Evolutionary conservation across 2,329 filamentous ascomycete genomes (phyloP), one percentile per base, ranked within the genome.

Genomic region (Alternaria alternata): DNA sequence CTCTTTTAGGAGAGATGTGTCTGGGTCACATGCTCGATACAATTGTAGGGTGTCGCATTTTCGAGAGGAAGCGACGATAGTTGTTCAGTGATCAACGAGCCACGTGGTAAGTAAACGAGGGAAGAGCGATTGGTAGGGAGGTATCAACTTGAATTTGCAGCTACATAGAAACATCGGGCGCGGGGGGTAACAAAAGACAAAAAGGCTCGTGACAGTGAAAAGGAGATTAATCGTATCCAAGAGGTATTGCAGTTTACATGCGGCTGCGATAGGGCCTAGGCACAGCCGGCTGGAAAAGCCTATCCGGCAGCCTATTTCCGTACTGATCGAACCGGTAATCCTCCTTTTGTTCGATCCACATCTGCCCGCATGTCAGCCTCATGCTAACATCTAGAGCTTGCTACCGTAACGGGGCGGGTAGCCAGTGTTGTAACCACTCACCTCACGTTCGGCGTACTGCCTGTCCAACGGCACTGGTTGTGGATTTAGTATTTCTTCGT

Each of bases 291-390:
- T 68, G 66, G 51, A 75, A 70, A 51, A 65, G 67, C 28, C 67
- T 62, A 26, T 77, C 74, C 18, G 75, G 75, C 56, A 78, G 61
- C 49, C 67, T 66, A 47, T 78, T 78, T 22, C 75, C 75, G 54
- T 78, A 78, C 65, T 77, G 59, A 55, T 78, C 75, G 56, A 69
- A 72, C 24, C 73, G 64, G 49, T 71, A 76, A 57, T 78, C 74
- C 59, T 77, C 70, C 69, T 75, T 75, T 62, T 78, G 65, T 61
- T 78, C 75, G 55, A 78, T 68, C 75, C 75, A 78, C 51, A 76
- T 63, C 75, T 76, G 61, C 43, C 46, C 18, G 26, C 34, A 59
- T 58, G 62, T 60, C 51, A 55, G 57, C 53, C 53, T 47, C 54
- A n/a, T 47, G 26, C 55, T 22, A 62, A 53, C 59, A 64, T 44